Evolutionary conservation across 495 filamentous ascomycete species (phyloP).

Genomic region (Choiromyces venosus): DNA sequence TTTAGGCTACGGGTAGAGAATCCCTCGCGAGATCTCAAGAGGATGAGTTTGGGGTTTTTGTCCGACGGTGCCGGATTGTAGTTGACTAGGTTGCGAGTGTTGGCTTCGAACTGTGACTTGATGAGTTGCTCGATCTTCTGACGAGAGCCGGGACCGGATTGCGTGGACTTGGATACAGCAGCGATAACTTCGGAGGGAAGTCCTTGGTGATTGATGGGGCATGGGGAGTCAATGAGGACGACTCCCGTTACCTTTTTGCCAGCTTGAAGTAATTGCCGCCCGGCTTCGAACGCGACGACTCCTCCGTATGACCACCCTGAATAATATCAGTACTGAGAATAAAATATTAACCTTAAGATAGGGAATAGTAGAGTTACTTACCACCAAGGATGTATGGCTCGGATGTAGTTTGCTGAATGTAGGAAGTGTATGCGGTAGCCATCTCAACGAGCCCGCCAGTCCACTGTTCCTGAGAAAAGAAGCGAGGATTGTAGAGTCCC

Average conservation of each 20-base stretch:
- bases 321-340: neutral
- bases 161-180: conserved; percentile 42
- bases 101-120: conserved; percentile 24
- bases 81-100: conserved; percentile 33
- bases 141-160: conserved; percentile 39
- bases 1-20: conserved; percentile 19
- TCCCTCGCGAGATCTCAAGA: conserved; percentile 22
- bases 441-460: conserved; percentile 54
- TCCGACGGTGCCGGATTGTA: conserved; percentile 18
- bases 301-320: conserved; percentile 74
- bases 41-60: conserved; percentile 22
- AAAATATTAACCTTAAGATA: neutral
- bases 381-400: conserved; percentile 67
- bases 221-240: conserved; percentile 73
- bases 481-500: conserved; percentile 63
- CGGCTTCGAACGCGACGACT: conserved; percentile 79
- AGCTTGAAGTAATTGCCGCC: conserved; percentile 61
- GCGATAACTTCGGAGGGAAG: conserved; percentile 48
- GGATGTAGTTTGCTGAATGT: conserved; percentile 57
- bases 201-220: conserved; percentile 46
- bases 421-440: conserved; percentile 53
- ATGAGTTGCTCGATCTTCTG: conserved; percentile 43
- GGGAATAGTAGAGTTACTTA: neutral
- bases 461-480: conserved; percentile 53
- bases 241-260: conserved; percentile 68